Evolutionary conservation across 2,329 filamentous ascomycete genomes (phyloP).

Genomic region (Colletotrichum orchidophilum): DNA sequence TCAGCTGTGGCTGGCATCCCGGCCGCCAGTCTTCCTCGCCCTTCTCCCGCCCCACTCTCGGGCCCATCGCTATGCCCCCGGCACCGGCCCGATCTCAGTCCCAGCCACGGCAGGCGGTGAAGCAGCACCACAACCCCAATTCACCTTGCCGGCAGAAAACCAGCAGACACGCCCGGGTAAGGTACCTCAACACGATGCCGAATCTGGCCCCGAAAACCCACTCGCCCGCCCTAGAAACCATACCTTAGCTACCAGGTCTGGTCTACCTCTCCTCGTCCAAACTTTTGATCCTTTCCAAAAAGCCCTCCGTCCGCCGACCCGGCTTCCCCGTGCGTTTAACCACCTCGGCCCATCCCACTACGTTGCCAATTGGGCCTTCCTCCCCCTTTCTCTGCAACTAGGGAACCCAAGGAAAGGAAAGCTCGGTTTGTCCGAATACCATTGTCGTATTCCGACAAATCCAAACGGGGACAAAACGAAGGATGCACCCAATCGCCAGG

Average conservation of each 20-base stretch:
- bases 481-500: conserved; percentile 29
- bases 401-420: not conserved
- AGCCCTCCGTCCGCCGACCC: not conserved
- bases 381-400: not conserved
- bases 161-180: conserved; percentile 8
- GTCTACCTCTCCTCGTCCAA: not conserved
- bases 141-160: conserved; percentile 25
- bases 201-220: conserved; percentile 16
- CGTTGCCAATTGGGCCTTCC: not conserved
- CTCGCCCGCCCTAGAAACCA: not conserved
- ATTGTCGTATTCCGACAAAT: not conserved
- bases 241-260: not conserved
- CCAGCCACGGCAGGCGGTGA: conserved; percentile 19
- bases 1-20: not conserved
- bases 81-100: conserved; percentile 13
- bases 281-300: not conserved
- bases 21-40: not conserved
- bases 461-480: not conserved
- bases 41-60: not conserved
- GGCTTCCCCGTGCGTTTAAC: conserved; percentile 11
- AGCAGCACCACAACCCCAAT: not conserved
- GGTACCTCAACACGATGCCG: not conserved
- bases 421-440: not conserved
- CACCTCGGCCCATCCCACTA: not conserved
- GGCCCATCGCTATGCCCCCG: not conserved